phyloP scores from a whole-genome alignment of 2,329 filamentous ascomycete species.

The Talaromyces sp. region DNA sequence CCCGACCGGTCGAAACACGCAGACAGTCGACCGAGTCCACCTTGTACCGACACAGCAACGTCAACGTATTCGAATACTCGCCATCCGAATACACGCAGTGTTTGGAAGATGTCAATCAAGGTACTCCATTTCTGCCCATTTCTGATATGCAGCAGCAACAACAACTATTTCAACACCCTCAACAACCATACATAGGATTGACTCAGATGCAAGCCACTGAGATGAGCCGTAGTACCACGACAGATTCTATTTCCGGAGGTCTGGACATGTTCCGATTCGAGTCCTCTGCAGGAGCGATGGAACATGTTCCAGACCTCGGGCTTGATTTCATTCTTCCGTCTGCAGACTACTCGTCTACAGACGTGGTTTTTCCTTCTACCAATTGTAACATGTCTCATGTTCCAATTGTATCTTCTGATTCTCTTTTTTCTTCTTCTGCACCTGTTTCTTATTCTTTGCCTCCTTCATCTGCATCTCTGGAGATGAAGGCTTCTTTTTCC shows the following conservation, averaged over 20 bases:
- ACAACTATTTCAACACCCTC: conserved; percentile 23
- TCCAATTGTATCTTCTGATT: conserved; percentile 32
- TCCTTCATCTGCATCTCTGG: conserved; percentile 42
- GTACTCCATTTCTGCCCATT: conserved; percentile 23
- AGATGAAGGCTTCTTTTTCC: conserved; percentile 53
- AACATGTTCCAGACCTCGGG: conserved; percentile 28
- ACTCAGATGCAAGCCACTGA: conserved; percentile 31
- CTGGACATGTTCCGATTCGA: conserved; percentile 46
- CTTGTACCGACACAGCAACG: conserved; percentile 30
- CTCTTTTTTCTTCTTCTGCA: conserved; percentile 36
- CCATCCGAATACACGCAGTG: conserved; percentile 42
- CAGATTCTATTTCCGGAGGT: conserved; percentile 44
- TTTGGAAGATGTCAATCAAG: conserved; percentile 30
- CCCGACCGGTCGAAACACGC: conserved; percentile 25
- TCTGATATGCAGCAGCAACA: conserved; percentile 22
- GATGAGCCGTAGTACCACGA: conserved; percentile 46
- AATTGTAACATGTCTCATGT: conserved; percentile 30
- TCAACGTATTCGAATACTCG: conserved; percentile 43
- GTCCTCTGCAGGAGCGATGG: conserved; percentile 35
- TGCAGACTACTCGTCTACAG: conserved; percentile 22
- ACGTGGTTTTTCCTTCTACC: conserved; percentile 27
- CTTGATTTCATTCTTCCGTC: conserved; percentile 31
- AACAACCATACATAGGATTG: conserved; percentile 19
- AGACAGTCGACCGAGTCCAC: conserved; percentile 33
- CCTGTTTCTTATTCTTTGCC: conserved; percentile 27